Evolutionary conservation across 495 filamentous ascomycete genomes (phyloP).

Genomic region (Aspergillus steynii): DNA sequence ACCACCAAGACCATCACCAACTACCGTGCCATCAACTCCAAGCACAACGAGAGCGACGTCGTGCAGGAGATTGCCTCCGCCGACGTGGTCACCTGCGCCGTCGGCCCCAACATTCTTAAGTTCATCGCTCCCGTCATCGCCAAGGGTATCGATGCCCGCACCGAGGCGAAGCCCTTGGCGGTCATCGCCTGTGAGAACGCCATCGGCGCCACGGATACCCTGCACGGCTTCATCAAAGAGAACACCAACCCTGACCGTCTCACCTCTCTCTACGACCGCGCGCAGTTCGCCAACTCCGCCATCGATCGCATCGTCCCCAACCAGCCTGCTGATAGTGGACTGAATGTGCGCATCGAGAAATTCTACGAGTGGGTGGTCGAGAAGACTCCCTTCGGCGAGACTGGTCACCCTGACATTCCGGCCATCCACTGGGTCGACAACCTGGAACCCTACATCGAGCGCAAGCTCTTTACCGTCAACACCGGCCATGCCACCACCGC

Average conservation of each 20-base stretch:
- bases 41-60: conserved; percentile 74
- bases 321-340: conserved; percentile 72
- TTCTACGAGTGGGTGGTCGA: conserved; percentile 99
- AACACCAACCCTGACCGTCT: conserved; percentile 63
- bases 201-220: conserved; percentile 84
- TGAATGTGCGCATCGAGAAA: conserved; percentile 93
- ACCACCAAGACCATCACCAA: conserved; percentile 81
- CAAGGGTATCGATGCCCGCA: conserved; percentile 80
- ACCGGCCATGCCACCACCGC: conserved; percentile 96
- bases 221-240: conserved; percentile 78
- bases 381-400: conserved; percentile 68
- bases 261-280: conserved; percentile 60
- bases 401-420: conserved; percentile 68
- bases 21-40: conserved; percentile 94
- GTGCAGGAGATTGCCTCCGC: conserved; percentile 83
- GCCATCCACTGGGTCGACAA: conserved; percentile 92
- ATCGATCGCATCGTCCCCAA: conserved; percentile 96
- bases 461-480: conserved; percentile 99
- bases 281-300: conserved; percentile 91
- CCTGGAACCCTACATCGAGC: conserved; percentile 93
- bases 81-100: conserved; percentile 91
- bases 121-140: conserved; percentile 93
- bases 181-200: conserved; percentile 98
- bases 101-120: conserved; percentile 92
- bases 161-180: conserved; percentile 69